Conservation (phyloP, 2,329 filamentous ascomycete genomes). For the Penicillium sumatraense region DNA sequence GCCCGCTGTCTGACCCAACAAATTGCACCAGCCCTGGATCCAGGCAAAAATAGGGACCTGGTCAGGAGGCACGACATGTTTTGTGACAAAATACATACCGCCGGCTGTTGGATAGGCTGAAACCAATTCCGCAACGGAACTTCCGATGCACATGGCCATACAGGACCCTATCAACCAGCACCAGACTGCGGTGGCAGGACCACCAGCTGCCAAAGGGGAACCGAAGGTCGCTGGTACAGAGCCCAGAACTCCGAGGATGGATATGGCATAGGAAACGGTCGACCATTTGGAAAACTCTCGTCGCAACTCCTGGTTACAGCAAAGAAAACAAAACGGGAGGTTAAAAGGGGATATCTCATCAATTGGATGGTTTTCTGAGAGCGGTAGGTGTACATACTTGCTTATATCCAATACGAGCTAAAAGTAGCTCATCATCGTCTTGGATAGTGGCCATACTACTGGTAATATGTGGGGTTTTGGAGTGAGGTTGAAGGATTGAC, state of each 20-base stretch:
- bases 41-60: conserved; percentile 67
- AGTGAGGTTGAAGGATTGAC: neutral
- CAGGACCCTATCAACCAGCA: conserved; percentile 67
- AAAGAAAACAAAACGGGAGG: neutral
- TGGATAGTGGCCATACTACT: conserved; percentile 49
- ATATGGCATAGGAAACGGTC: conserved; percentile 69
- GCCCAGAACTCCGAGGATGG: conserved; percentile 67
- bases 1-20: conserved; percentile 67
- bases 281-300: conserved; percentile 71
- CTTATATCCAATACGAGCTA: conserved; percentile 66
- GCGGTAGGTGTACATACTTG: conserved; percentile 52
- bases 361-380: neutral
- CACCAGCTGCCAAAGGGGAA: conserved; percentile 61
- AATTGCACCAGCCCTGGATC: conserved; percentile 71
- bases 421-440: conserved; percentile 63
- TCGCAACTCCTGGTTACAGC: conserved; percentile 59
- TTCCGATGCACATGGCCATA: conserved; percentile 68
- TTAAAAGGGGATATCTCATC: neutral
- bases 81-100: conserved; percentile 71
- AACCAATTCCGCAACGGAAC: conserved; percentile 68
- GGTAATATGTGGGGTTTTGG: no score
- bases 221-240: conserved; percentile 68
- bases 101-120: conserved; percentile 70
- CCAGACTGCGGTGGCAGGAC: conserved; percentile 68
- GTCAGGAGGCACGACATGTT: conserved; percentile 65